These are phyloP conservation scores for Beta vulgaris DNA, from an alignment of 148 eudicot genomes.

Conservation along the genomic window DNA sequence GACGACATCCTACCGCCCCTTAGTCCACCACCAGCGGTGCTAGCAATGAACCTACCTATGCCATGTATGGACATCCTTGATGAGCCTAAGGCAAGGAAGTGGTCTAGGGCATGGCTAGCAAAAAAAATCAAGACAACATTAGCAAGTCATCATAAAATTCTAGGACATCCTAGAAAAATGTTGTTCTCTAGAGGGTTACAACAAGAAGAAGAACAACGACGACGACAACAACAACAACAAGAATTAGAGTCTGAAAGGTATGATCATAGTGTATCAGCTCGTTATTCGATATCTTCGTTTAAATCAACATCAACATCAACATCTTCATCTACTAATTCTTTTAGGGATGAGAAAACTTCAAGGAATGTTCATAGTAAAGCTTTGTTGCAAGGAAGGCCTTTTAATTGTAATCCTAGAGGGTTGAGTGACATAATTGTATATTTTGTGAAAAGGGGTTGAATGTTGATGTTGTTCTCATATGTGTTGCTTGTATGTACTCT, in stretches of 20 bases:
- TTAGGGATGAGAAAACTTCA: conserved; percentile 5
- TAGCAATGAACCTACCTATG: conserved; percentile 39
- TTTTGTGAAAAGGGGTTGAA: conserved; percentile 21
- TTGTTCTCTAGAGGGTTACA: neutral
- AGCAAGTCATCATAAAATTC: neutral
- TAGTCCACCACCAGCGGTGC: conserved; percentile 56
- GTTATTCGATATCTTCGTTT: conserved; percentile 23
- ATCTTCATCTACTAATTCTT: conserved; percentile 20
- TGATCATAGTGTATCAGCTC: conserved; percentile 18
- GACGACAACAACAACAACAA: neutral
- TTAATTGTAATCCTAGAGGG: conserved; percentile 25
- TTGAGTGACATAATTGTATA: conserved; percentile 19
- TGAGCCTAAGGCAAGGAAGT: conserved; percentile 23
- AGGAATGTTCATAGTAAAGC: conserved; percentile 13
- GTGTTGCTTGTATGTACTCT: neutral
- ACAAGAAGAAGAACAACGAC: neutral
- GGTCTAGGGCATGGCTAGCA: conserved; percentile 34
- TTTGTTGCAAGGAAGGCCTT: conserved; percentile 19
- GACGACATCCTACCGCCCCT: conserved; percentile 42
- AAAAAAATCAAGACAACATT: conserved; percentile 20
- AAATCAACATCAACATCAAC: conserved; percentile 20
- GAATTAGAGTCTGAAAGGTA: conserved; percentile 11
- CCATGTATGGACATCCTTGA: conserved; percentile 21
- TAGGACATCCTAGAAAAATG: neutral
- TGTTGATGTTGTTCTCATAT: neutral